Evolutionary conservation across 2,329 filamentous ascomycete genomes (phyloP), one percentile per base, ranked within the genome.

Genomic region (Colletotrichum lentis): DNA sequence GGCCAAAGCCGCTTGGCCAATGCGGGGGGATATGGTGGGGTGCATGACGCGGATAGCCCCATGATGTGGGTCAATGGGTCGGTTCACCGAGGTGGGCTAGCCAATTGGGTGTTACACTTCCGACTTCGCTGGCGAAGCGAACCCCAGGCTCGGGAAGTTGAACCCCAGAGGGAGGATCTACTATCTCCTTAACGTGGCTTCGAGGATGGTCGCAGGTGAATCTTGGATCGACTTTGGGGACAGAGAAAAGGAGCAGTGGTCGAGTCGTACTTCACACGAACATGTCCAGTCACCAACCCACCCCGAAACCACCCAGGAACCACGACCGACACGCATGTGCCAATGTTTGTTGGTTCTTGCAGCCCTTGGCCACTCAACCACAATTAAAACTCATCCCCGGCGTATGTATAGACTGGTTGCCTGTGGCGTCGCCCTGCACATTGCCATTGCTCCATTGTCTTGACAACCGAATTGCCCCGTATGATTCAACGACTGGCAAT

Each of bases 21-120:
- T 52, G 24, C 49, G 47, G 24, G 47, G 24, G 24, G 18, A 12
- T 43, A 12, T 43, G 46, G 39, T 47, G 46, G 54, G 39, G 52
- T 43, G 31, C 46, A 50, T 43, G 8, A 20, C 12, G 22, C 11
- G 22, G 41, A 1, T 5, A 22, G 37, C 18, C 46, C 64, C 41
- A 54, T 64, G 14, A 16, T 18, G 35, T 27, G 18, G 24, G 22
- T 46, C 18, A 22, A 12, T 43, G 54, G 54, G 55, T 12, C 35
- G 12, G 6, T 27, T 53, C 46, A 54, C 47, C 50, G 3, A n/a
- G 31, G 52, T 24, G 56, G 39, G 56, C 5, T 22, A 16, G 50
- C 66, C 66, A 69, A 69, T 69, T 31, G 52, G 56, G 66, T 69
- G 56, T 66, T 61, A 69, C 56, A 69, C 66, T 56, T 66, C 14